A percentile compares a stretch with the other conserved stretches of the same genome.
Evolutionary conservation across 2,329 filamentous ascomycete species (phyloP).

Genomic region (Scedosporium aurantiacum): DNA sequence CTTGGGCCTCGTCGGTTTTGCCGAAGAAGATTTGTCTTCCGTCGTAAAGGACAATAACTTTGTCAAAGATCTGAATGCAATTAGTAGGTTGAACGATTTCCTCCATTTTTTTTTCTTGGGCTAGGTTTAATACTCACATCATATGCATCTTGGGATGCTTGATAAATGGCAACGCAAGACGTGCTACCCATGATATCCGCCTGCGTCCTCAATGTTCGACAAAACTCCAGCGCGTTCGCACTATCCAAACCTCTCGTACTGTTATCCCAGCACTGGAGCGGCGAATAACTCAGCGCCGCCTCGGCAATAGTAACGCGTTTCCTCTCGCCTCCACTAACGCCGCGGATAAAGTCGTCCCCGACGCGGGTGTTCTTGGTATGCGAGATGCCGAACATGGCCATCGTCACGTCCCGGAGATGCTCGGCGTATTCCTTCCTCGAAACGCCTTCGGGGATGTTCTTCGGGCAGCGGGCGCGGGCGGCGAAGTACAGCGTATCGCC

Average conservation of each 20-base stretch:
- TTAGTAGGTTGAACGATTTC: background rate
- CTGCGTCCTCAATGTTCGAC: slow-evolving; percentile 36
- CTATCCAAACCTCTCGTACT: slow-evolving; percentile 41
- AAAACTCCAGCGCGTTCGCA: slow-evolving; percentile 43
- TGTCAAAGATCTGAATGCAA: slow-evolving; percentile 45
- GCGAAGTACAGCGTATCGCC: slow-evolving; percentile 52
- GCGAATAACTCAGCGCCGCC: slow-evolving; percentile 15
- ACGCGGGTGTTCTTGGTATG: slow-evolving; percentile 43
- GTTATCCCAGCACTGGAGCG: slow-evolving; percentile 28
- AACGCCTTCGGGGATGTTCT: slow-evolving; percentile 34
- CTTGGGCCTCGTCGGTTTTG: slow-evolving; percentile 45
- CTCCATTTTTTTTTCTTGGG: background rate
- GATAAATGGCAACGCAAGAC: slow-evolving; percentile 39
- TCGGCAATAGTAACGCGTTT: slow-evolving; percentile 24
- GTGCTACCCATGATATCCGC: slow-evolving; percentile 36
- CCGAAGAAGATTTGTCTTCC: slow-evolving; percentile 60
- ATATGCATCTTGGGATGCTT: slow-evolving; percentile 46
- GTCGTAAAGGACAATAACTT: slow-evolving; percentile 56
- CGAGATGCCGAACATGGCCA: slow-evolving; percentile 43
- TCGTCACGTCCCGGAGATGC: slow-evolving; percentile 40
- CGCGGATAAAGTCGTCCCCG: slow-evolving; percentile 42
- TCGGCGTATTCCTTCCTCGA: slow-evolving; percentile 27
- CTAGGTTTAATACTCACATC: slow-evolving; percentile 18
- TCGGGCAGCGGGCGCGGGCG: slow-evolving; percentile 41
- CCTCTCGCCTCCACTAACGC: slow-evolving; percentile 40